These are phyloP conservation scores for Volvox africanus DNA, from an alignment of 139 green algal genomes.

Conservation along the genomic window DNA sequence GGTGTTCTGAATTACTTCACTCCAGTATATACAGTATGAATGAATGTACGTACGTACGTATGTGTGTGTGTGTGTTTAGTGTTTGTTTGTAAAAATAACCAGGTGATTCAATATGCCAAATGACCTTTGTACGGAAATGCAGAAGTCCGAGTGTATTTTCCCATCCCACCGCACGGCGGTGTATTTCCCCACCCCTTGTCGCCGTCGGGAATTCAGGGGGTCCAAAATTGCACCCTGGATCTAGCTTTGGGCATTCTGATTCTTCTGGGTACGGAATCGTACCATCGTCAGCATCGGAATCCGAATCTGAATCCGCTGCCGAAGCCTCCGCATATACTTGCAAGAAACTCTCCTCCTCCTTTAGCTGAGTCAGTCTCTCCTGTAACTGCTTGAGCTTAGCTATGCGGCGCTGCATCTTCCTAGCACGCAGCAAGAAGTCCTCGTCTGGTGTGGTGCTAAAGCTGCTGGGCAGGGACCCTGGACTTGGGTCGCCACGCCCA, in stretches of 20 bases:
- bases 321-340: conserved; percentile 2
- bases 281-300: conserved; percentile 21
- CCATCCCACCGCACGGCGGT: too few species aligned
- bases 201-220: too few species aligned
- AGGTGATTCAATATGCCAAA: too few species aligned
- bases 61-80: background rate
- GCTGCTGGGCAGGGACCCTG: background rate
- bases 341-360: conserved; percentile 9
- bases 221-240: too few species aligned
- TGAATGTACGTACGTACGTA: background rate
- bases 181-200: too few species aligned
- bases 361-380: conserved; percentile 8
- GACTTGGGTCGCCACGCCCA: background rate
- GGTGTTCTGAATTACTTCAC: too few species aligned
- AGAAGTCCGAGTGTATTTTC: too few species aligned
- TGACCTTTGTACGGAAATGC: too few species aligned
- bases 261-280: background rate
- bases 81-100: too few species aligned
- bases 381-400: conserved; percentile 29
- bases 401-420: conserved; percentile 1
- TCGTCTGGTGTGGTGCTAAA: background rate
- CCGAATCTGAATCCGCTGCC: background rate
- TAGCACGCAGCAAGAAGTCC: background rate
- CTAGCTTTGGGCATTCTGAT: too few species aligned
- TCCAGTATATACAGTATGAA: too few species aligned